Evolutionary conservation across 1,284 basidiomycete genomes (phyloP).

Genomic region (Afroboletus lepidellus): DNA sequence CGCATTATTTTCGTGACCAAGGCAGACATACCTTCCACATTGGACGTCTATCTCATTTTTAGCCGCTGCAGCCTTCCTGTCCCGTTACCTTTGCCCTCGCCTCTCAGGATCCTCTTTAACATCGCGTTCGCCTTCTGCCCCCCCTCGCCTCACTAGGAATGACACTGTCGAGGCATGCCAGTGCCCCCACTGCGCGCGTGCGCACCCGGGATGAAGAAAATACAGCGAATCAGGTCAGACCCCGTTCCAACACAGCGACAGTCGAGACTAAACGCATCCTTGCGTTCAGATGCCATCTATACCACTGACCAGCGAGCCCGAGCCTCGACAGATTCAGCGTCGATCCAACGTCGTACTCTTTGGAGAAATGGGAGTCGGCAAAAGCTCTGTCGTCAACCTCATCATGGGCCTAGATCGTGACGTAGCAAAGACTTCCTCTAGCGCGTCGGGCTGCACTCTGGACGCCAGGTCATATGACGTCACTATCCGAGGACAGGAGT

Average conservation of each 20-base stretch:
- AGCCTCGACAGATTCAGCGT: constrained; percentile 12
- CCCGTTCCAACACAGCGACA: neutral
- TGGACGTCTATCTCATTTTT: constrained; percentile 2
- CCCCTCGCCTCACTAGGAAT: neutral
- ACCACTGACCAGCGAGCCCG: constrained; percentile 11
- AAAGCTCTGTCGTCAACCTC: constrained; percentile 32
- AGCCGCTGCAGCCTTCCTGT: neutral
- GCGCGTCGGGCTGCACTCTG: constrained; percentile 24
- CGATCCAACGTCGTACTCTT: constrained; percentile 27
- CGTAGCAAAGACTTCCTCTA: constrained; percentile 21
- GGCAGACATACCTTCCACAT: constrained; percentile 10
- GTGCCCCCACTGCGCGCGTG: neutral
- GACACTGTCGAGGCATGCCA: constrained; percentile 9
- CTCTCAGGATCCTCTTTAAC: constrained; percentile 1
- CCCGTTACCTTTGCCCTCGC: neutral
- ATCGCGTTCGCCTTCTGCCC: neutral
- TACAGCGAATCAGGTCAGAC: constrained; percentile 16
- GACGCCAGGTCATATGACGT: constrained; percentile 26
- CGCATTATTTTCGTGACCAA: neutral
- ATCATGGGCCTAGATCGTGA: constrained; percentile 16
- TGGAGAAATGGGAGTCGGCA: constrained; percentile 32
- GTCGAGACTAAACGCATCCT: constrained; percentile 7
- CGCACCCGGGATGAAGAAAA: constrained; percentile 1
- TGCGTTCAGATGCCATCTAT: constrained; percentile 8
- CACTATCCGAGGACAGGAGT: constrained; percentile 20